These are phyloP conservation scores for Phytophthora pistaciae DNA, from an alignment of 352 stramenopile genomes.

Conservation along the genomic window DNA sequence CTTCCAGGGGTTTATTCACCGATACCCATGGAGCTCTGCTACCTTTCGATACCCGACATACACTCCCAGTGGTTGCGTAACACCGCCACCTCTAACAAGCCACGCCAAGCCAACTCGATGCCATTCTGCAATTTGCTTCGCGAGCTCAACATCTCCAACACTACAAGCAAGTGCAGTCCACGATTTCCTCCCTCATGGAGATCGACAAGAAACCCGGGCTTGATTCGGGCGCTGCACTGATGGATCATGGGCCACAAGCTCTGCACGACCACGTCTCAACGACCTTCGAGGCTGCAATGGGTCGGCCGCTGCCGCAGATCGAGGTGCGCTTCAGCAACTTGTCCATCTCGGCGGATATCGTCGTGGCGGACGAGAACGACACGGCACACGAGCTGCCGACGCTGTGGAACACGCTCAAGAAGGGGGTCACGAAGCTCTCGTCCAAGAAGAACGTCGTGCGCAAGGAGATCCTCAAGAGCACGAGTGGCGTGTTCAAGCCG, in stretches of 20 bases:
- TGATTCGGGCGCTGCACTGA: constrained; percentile 34
- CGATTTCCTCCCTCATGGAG: constrained; percentile 8
- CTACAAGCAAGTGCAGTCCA: neutral
- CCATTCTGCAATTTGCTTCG: constrained; percentile 24
- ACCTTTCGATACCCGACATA: no score
- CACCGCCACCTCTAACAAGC: no score
- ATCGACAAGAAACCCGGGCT: constrained; percentile 16
- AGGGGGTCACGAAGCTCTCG: constrained; percentile 20
- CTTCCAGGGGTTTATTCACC: no score
- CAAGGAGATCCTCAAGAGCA: constrained; percentile 58
- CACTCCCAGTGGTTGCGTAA: no score
- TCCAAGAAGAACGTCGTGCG: constrained; percentile 47
- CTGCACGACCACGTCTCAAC: constrained; percentile 44
- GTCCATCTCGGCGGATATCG: constrained; percentile 33
- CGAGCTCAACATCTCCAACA: neutral
- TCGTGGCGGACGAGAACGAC: constrained; percentile 32
- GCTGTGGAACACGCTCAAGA: constrained; percentile 51
- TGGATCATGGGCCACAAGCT: constrained; percentile 36
- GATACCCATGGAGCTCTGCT: no score
- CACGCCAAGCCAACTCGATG: no score
- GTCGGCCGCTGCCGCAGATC: constrained; percentile 30
- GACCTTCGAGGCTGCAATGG: constrained; percentile 41
- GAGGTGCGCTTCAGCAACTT: constrained; percentile 26
- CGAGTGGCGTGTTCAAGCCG: constrained; percentile 32
- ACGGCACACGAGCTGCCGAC: constrained; percentile 43